Evolutionary conservation across 257 asterid genomes (phyloP), one percentile per base, ranked within the genome.

Genomic region (Lantana camara): DNA sequence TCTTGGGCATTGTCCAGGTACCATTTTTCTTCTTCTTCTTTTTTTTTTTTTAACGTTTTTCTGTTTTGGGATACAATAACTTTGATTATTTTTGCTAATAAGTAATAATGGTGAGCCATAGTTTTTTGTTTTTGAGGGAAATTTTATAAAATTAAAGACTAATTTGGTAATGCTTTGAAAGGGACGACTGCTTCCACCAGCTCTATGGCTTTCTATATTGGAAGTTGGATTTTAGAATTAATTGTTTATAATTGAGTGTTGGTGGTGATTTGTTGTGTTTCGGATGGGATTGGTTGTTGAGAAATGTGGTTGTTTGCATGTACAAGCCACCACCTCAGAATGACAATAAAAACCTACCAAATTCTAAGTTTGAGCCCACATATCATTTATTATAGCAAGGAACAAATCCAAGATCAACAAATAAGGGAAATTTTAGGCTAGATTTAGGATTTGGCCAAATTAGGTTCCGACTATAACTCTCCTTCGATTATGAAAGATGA

Each of bases 1-100:
- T 93, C 80, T 71, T 89, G 81, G 97, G 98, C 70, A 84, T 93
- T 67, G 96, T 93, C 27, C 98, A 89, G 97, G 98, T 93, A 64
- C 40, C 4, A 5, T 35, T 29, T 1, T 11, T 21, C 10, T 17
- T 60, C 47, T 55, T 70, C n/a, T 14, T 14, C n/a, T 3, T 11
- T 29, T 56, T 29, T 21, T 38, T 5, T n/a, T n/a, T n/a, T n/a
- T n/a, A n/a, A n/a, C 14, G 21, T 19, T 14, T 44, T 44, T n/a
- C 11, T 35, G 40, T n/a, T 7, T 35, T 1, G 7, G 40, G 35
- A 30, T 30, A 30, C 3, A 41, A 21, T 10, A 30, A 15, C 11
- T 16, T 72, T 41, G 29, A 9, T 50, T 41, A 35, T 74, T 49
- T 51, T 9, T 15, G n/a, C n/a, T n/a, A n/a, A n/a, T n/a, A n/a